These are phyloP conservation scores for Kluyveromyces marxianus DNA, from an alignment of 1,139 yeast species.

Conservation along the genomic window DNA sequence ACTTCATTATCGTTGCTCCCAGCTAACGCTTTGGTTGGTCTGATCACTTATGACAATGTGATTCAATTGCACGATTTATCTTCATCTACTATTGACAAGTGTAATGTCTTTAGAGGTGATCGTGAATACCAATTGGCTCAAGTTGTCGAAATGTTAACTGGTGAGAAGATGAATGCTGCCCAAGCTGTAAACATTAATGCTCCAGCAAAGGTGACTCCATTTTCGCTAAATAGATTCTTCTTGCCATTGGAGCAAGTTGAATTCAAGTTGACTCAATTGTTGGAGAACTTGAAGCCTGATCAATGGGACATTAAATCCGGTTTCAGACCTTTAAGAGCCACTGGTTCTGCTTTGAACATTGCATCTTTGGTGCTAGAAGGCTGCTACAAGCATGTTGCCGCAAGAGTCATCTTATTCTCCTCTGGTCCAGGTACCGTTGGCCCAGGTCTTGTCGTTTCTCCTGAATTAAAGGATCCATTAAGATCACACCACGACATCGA, in stretches of 20 bases:
- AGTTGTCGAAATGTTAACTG: slow-evolving; percentile 65
- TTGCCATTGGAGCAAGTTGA: slow-evolving; percentile 83
- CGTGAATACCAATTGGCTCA: slow-evolving; percentile 77
- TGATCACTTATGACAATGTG: slow-evolving; percentile 90
- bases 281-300: slow-evolving; percentile 74
- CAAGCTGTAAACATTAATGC: slow-evolving; percentile 10
- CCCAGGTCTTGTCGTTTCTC: slow-evolving; percentile 92
- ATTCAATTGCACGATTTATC: slow-evolving; percentile 92
- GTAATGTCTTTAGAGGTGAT: slow-evolving; percentile 88
- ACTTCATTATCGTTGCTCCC: slow-evolving; percentile 81
- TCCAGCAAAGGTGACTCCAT: slow-evolving; percentile 34
- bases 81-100: slow-evolving; percentile 65
- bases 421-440: slow-evolving; percentile 95
- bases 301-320: slow-evolving; percentile 92
- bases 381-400: slow-evolving; percentile 84
- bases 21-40: slow-evolving; percentile 86
- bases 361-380: slow-evolving; percentile 80
- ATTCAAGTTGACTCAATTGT: slow-evolving; percentile 71
- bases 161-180: slow-evolving; percentile 28
- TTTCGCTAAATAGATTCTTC: slow-evolving; percentile 61
- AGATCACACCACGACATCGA: slow-evolving; percentile 96
- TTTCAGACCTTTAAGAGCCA: slow-evolving; percentile 82
- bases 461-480: slow-evolving; percentile 88
- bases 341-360: slow-evolving; percentile 86
- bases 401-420: slow-evolving; percentile 81